Percentiles rank a stretch among this genome's conserved stretches.
Conservation (phyloP, 2,329 filamentous ascomycete species). For the Exophiala lecanii-corni region DNA sequence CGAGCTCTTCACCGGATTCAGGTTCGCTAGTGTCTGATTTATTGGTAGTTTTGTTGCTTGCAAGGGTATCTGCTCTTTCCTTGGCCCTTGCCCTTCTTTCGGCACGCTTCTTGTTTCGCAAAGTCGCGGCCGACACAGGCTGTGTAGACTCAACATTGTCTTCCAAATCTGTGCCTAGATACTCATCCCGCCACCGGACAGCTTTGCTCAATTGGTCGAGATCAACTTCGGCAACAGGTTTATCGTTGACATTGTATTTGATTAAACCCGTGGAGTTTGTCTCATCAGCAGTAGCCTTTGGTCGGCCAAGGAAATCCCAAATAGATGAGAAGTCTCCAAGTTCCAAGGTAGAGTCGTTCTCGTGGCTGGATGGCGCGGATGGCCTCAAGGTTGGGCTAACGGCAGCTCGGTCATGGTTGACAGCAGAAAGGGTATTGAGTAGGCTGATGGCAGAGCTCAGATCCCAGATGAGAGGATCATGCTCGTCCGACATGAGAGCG, state of each 20-base stretch:
- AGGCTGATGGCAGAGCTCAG: conserved; percentile 43
- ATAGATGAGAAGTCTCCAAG: conserved; percentile 43
- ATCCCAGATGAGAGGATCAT: conserved; percentile 35
- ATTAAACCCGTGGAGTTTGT: conserved; percentile 8
- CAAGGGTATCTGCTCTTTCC: conserved; percentile 20
- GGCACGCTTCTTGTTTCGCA: conserved; percentile 25
- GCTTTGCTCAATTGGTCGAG: conserved; percentile 25
- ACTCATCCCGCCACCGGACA: conserved; percentile 32
- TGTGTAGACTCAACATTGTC: conserved; percentile 26
- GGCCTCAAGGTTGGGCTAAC: not conserved
- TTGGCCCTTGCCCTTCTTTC: conserved; percentile 27
- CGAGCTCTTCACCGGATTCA: conserved; percentile 28
- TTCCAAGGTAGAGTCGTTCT: conserved; percentile 20
- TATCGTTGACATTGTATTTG: conserved; percentile 20
- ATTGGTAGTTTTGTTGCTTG: conserved; percentile 4
- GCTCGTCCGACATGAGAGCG: conserved; percentile 14
- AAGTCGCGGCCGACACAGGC: conserved; percentile 15
- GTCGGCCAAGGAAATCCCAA: conserved; percentile 35
- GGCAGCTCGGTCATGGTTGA: not conserved
- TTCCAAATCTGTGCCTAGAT: conserved; percentile 30
- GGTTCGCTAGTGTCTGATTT: conserved; percentile 24
- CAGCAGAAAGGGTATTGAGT: conserved; percentile 31
- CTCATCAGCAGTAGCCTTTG: conserved; percentile 7
- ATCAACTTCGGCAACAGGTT: conserved; percentile 18
- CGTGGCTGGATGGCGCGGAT: conserved; percentile 6